phyloP scores from a whole-genome alignment of 2,329 filamentous ascomycete species.

The Verticillium alfalfae region DNA sequence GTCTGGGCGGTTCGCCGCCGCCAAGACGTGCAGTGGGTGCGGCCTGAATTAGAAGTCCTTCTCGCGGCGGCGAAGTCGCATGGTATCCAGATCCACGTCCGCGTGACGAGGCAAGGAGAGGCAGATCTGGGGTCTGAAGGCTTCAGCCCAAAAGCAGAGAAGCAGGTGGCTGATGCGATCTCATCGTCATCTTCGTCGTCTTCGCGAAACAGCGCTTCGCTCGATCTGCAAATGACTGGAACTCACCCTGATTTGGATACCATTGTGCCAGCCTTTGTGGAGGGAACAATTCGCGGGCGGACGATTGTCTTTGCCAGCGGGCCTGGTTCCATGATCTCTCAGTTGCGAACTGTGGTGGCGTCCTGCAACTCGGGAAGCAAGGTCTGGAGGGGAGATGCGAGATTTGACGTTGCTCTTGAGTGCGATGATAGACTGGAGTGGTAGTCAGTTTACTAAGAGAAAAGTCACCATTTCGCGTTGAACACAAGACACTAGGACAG shows the following conservation, averaged over 20 bases:
- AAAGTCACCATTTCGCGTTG: neutral
- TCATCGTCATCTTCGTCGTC: neutral
- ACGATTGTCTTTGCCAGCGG: conserved; percentile 56
- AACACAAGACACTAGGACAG: too few species aligned
- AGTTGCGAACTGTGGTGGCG: conserved; percentile 48
- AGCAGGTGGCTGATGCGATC: conserved; percentile 13
- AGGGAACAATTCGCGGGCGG: conserved; percentile 36
- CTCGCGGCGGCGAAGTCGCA: neutral
- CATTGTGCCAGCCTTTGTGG: conserved; percentile 42
- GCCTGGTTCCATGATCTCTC: conserved; percentile 51
- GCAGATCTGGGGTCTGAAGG: conserved; percentile 1
- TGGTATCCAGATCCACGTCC: conserved; percentile 1
- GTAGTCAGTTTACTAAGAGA: neutral
- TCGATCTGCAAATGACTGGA: neutral
- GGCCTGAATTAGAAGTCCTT: conserved; percentile 20
- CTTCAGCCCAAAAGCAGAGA: conserved; percentile 5
- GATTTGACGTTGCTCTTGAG: conserved; percentile 48
- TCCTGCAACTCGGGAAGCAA: conserved; percentile 40
- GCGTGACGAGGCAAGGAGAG: conserved; percentile 9
- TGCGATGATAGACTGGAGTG: conserved; percentile 56
- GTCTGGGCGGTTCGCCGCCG: conserved; percentile 1
- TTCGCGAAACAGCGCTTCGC: conserved; percentile 2
- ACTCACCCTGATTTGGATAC: conserved; percentile 38
- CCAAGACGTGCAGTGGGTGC: conserved; percentile 1
- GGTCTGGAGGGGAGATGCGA: conserved; percentile 52